Percentiles rank a stretch among this genome's conserved stretches.
Evolutionary conservation across 805 yeast species (phyloP).

Genomic region (Lipomyces mesembrius): DNA sequence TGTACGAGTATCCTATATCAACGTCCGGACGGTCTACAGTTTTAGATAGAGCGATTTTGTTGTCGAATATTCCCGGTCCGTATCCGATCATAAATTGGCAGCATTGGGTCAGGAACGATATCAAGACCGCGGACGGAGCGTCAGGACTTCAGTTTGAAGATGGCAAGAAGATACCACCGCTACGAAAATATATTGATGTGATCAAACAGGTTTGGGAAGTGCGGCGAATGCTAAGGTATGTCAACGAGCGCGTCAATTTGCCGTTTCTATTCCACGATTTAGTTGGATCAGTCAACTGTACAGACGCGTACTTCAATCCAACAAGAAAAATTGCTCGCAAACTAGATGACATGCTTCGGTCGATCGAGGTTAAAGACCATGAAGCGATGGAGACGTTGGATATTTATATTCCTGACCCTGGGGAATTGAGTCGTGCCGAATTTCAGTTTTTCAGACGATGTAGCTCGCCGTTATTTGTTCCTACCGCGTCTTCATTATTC

Average conservation of each 20-base stretch:
- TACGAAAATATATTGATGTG: conserved; percentile 11
- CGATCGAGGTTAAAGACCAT: not conserved
- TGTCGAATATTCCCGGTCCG: conserved; percentile 7
- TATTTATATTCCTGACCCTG: conserved; percentile 46
- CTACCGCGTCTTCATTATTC: not conserved
- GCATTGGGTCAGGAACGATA: conserved; percentile 28
- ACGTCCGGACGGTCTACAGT: conserved; percentile 9
- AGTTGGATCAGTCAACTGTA: conserved; percentile 15
- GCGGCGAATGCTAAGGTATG: not conserved
- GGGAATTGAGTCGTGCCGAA: conserved; percentile 50
- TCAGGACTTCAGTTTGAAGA: conserved; percentile 2
- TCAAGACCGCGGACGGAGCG: not conserved
- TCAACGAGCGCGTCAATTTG: conserved; percentile 9
- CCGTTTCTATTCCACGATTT: conserved; percentile 7
- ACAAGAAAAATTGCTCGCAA: conserved; percentile 8
- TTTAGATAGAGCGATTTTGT: not conserved
- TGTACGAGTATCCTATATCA: not conserved
- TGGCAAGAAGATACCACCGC: conserved; percentile 10
- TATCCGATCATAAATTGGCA: conserved; percentile 33
- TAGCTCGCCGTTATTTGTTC: conserved; percentile 36
- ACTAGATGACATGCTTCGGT: not conserved
- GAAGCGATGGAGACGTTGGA: conserved; percentile 8
- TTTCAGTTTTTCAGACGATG: conserved; percentile 59
- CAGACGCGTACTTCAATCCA: conserved; percentile 5
- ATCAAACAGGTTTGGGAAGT: not conserved